Base-by-base conservation (phyloP, 192 early-diverging fungal species). In the Obelidium mucronatum region DNA sequence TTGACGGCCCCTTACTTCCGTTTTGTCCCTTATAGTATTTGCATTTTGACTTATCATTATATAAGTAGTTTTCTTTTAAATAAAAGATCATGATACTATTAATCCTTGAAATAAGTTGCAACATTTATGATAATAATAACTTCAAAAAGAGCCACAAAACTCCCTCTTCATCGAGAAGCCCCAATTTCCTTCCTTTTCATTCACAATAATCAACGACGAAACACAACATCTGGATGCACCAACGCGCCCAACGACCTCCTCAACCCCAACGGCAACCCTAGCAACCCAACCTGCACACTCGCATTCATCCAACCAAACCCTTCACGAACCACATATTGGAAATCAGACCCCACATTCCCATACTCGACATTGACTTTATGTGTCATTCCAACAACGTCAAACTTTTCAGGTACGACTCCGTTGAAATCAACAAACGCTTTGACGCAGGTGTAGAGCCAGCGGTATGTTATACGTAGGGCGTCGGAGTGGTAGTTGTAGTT, bases 241-340 rank as follows among this genome's bases (percentile, higher is more conserved):
- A 93, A 85, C 37, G 85, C 83, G 24, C 94, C 96, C 52, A 97
- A 78, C 0, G 93, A 93, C 33, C 96, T 88, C 22, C 90, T 79
- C 88, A 93, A 86, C 55, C 89, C 86, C 22, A 82, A 79, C 17
- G 87, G 91, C 66, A 97, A 80, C 68, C 93, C 93, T 1, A 83
- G 86, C 37, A 96, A 78, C 22, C 96, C 96, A 67, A 88, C 85
- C 76, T 89, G 82, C 64, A 79, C 81, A 74, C 82, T 84, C 5
- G 96, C 93, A 73, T 98, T 98, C 97, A 98, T 98, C 97, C 97
- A 98, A 15, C 97, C 97, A 82, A 98, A 98, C 17, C 97, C 97
- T 85, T 98, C 97, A 4, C 94, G 88, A 0, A 94, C 92, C 26
- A 98, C 92, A 78, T 87, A 93, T 81, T 95, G 93, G 85, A 98